Percentiles rank a stretch among this genome's conserved stretches.
These are phyloP conservation scores for Entomortierella lignicola DNA, from an alignment of 192 early-diverging fungal species.

Conservation along the genomic window DNA sequence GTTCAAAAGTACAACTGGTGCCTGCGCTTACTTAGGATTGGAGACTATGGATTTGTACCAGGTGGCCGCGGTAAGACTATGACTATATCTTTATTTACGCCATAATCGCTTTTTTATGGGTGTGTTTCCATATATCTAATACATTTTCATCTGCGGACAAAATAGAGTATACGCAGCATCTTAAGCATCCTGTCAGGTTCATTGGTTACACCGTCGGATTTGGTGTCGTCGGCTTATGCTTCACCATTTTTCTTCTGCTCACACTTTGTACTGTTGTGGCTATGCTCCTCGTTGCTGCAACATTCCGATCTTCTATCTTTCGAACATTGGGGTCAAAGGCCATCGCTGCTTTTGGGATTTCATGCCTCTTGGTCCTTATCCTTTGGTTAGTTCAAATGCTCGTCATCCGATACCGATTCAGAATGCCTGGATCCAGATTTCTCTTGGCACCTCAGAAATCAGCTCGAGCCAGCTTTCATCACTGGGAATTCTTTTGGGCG, in stretches of 20 bases:
- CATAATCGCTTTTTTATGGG: too few relatives aligned
- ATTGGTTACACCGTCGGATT: constrained; percentile 53
- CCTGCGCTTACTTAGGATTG: constrained; percentile 33
- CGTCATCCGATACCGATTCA: constrained; percentile 48
- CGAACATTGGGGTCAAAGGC: constrained; percentile 37
- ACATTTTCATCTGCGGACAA: background rate
- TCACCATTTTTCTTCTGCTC: constrained; percentile 44
- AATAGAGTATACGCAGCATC: constrained; percentile 48
- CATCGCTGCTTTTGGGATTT: constrained; percentile 36
- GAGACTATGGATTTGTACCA: constrained; percentile 49
- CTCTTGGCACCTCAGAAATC: constrained; percentile 33
- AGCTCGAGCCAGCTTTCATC: constrained; percentile 31
- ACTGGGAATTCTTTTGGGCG: constrained; percentile 55
- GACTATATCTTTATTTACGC: background rate
- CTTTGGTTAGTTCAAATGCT: constrained; percentile 54
- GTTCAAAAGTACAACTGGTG: constrained; percentile 56
- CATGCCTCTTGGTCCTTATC: constrained; percentile 32
- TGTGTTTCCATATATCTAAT: too few relatives aligned
- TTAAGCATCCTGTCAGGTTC: constrained; percentile 48
- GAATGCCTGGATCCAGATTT: constrained; percentile 49
- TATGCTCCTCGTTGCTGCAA: constrained; percentile 49
- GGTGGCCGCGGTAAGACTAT: constrained; percentile 42
- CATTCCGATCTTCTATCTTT: constrained; percentile 49
- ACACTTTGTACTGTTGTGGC: constrained; percentile 41
- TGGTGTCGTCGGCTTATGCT: constrained; percentile 47